phyloP scores from a whole-genome alignment of 2,329 filamentous ascomycete genomes.

The Botrytis deweyae region DNA sequence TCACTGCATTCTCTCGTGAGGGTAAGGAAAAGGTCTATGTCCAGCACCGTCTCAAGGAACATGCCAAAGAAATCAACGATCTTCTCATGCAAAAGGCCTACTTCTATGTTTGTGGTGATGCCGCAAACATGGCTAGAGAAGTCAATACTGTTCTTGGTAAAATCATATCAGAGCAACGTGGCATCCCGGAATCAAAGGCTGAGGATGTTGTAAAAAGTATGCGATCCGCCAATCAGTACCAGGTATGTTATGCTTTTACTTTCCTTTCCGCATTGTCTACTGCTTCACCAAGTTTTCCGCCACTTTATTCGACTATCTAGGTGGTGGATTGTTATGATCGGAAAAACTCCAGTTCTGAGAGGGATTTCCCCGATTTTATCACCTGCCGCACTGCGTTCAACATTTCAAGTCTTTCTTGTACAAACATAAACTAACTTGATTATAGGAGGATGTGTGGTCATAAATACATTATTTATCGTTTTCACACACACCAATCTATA shows the following conservation, averaged over 20 bases:
- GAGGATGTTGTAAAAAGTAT: slow-evolving; percentile 98
- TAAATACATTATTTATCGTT: slow-evolving; percentile 38
- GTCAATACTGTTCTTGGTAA: slow-evolving; percentile 84
- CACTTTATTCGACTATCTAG: not conserved
- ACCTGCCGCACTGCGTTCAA: not conserved
- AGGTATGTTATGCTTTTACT: slow-evolving; percentile 54
- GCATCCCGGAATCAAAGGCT: slow-evolving; percentile 79
- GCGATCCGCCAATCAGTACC: slow-evolving; percentile 92
- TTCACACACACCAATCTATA: not conserved
- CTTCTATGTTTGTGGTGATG: slow-evolving; percentile 98
- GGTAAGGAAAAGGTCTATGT: slow-evolving; percentile 89
- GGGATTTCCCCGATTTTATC: not conserved
- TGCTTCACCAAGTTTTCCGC: not conserved
- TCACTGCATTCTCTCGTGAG: slow-evolving; percentile 95
- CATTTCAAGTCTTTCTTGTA: not conserved
- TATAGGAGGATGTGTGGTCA: slow-evolving; percentile 71
- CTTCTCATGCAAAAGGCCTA: slow-evolving; percentile 84
- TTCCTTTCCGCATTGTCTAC: not conserved
- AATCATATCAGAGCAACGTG: slow-evolving; percentile 82
- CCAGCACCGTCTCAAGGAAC: slow-evolving; percentile 85
- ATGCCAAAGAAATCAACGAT: slow-evolving; percentile 80
- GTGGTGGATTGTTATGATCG: not conserved
- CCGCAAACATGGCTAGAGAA: slow-evolving; percentile 93
- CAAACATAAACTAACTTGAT: slow-evolving; percentile 20
- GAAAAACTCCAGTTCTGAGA: not conserved